Conservation (phyloP, 192 early-diverging fungal species). For the Coemansia sp. region DNA sequence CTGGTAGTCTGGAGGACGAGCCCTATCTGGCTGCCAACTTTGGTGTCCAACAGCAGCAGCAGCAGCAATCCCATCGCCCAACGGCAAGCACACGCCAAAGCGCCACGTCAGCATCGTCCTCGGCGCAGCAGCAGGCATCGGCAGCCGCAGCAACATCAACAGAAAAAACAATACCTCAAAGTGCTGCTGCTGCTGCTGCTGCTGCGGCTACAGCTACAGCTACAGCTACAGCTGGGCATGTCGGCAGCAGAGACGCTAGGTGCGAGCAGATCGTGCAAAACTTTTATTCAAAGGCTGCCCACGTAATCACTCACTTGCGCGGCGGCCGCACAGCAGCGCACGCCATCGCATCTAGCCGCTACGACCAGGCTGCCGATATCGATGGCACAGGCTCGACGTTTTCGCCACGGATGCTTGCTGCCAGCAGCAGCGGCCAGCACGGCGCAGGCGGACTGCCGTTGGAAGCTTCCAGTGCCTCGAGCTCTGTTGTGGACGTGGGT, state of each 20-base stretch:
- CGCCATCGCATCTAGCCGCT: background rate
- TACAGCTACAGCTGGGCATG: slow-evolving; percentile 6
- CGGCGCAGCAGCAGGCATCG: background rate
- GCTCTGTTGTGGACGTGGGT: slow-evolving; percentile 30
- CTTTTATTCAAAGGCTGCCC: slow-evolving; percentile 52
- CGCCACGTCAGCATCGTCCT: background rate
- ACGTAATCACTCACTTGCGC: slow-evolving; percentile 47
- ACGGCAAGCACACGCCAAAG: too few relatives aligned
- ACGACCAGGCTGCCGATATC: background rate
- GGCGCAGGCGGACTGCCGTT: background rate
- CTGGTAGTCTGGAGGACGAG: background rate
- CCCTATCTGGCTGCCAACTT: background rate
- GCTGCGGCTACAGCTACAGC: background rate
- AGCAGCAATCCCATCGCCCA: slow-evolving; percentile 7
- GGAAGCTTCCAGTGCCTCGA: slow-evolving; percentile 39
- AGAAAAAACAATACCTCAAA: too few relatives aligned
- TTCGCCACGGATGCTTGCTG: slow-evolving; percentile 14
- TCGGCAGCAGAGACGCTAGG: slow-evolving; percentile 21
- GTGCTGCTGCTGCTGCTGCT: background rate
- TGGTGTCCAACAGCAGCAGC: slow-evolving; percentile 1
- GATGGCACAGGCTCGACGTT: background rate
- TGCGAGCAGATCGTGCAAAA: slow-evolving; percentile 53
- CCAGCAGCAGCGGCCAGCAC: slow-evolving; percentile 11
- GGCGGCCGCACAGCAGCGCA: slow-evolving; percentile 2
- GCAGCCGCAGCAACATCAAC: slow-evolving; percentile 3